Conservation (phyloP, 495 filamentous ascomycete genomes). For the Neurospora sublineolata region DNA sequence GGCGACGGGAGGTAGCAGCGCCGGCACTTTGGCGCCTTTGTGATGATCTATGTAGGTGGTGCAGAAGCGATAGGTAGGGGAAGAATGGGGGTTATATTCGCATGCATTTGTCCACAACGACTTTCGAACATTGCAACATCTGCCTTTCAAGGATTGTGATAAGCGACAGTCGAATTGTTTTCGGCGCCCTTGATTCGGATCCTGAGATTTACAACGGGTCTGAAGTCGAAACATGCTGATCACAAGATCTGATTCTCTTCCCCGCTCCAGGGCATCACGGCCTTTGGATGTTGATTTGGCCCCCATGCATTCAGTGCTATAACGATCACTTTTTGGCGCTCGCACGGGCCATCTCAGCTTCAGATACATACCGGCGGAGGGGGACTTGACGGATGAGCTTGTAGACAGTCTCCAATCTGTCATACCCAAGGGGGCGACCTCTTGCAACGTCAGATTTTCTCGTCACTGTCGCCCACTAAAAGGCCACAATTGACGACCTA, state of each 20-base stretch:
- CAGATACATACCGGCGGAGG: neutral
- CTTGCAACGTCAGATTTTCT: neutral
- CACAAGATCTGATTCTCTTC: neutral
- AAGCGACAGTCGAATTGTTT: neutral
- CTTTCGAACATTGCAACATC: neutral
- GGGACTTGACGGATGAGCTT: neutral
- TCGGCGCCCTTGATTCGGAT: neutral
- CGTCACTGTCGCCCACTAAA: neutral
- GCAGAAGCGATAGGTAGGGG: neutral
- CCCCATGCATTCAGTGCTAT: neutral
- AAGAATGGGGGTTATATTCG: neutral
- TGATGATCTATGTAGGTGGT: neutral
- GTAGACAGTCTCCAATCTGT: neutral
- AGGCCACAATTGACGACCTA: neutral
- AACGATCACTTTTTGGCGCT: neutral
- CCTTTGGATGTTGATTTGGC: neutral
- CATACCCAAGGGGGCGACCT: neutral
- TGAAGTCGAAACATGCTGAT: neutral
- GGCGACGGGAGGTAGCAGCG: neutral
- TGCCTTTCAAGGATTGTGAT: neutral
- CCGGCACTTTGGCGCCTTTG: neutral
- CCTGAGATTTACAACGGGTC: neutral
- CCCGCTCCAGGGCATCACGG: neutral
- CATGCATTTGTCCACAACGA: neutral
- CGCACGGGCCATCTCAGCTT: neutral